Evolutionary conservation across 176 grass and related monocot species (phyloP).

Genomic region (Pharus latifolius): DNA sequence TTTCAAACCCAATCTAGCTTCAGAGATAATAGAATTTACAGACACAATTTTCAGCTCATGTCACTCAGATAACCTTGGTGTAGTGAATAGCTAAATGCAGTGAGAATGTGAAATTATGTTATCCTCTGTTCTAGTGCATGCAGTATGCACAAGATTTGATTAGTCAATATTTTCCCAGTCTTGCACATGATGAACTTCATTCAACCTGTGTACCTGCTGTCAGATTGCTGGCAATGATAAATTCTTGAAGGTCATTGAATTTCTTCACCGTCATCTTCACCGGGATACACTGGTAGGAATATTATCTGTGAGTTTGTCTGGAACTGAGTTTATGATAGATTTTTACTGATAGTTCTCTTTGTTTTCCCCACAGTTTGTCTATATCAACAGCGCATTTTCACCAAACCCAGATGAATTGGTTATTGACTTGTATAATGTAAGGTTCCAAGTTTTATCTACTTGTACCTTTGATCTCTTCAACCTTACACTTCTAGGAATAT

Average conservation of each 20-base stretch:
- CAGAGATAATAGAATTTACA: not conserved
- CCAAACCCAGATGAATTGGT: constrained; percentile 78
- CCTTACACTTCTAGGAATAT: not conserved
- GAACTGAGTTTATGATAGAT: not conserved
- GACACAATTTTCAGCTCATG: not conserved
- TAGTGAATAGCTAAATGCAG: not conserved
- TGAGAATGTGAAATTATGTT: not conserved
- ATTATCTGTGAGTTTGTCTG: not conserved
- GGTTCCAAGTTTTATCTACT: not conserved
- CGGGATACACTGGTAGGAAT: constrained; percentile 61
- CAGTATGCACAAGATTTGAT: not conserved
- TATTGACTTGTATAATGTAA: constrained; percentile 82
- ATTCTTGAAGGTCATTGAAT: constrained; percentile 80
- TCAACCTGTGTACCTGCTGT: not conserved
- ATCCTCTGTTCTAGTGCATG: not conserved
- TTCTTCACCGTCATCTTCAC: constrained; percentile 71
- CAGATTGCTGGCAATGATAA: constrained; percentile 78
- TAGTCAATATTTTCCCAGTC: not conserved
- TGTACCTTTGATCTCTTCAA: not conserved
- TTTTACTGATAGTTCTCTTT: constrained; percentile 13
- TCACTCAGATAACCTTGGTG: not conserved
- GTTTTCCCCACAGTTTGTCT: constrained; percentile 52
- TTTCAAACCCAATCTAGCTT: not conserved
- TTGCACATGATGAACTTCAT: not conserved
- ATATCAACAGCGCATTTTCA: constrained; percentile 80